Base-by-base conservation (phyloP, 257 asterid genomes). In the Mitragyna speciosa region DNA sequence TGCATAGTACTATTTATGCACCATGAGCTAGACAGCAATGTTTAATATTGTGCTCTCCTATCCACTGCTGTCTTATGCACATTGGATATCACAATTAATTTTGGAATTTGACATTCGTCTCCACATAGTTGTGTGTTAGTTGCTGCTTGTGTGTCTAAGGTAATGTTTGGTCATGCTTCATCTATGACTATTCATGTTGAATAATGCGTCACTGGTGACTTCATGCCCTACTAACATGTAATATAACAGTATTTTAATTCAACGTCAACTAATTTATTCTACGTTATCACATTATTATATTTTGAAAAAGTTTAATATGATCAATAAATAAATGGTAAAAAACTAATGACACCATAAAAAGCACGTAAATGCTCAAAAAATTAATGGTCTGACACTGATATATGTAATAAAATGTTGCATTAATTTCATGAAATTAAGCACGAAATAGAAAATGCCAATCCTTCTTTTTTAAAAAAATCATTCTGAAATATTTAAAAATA, bases 171-270 rank as follows among this genome's bases (percentile, higher is more conserved):
- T 26, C 39, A 66, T 66, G 71, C 24, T 66, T 66, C 45, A 66
- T 9, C 5, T 66, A 6, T 26, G 26, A 26, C n/a, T n/a, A 6
- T 41, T 48, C 56, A 24, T 41, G 36, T 70, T 58, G 72, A 48
- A 47, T 56, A 24, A 26, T 70, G 54, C 72, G 77, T 87, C 84
- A 82, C 24, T 48, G 22, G 36, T 87, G 86, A 87, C 88, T 65
- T 74, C 84, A 86, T 70, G 9, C 20, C 39, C 69, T 64, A n/a
- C 41, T 73, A 73, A 9, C 58, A 33, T 31, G 33, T 70, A 36
- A 30, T 48, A 26, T 49, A 0, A n/a, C 36, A 16, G 10, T 17
- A 19, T 51, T n/a, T n/a, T 43, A 54, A 7, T 11, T 30, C 39
- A 28, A 59, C 52, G 20, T 70, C 33, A 70, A 56, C 14, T 12